Conservation (phyloP, 2,329 filamentous ascomycete genomes). For the Nemania sp. region DNA sequence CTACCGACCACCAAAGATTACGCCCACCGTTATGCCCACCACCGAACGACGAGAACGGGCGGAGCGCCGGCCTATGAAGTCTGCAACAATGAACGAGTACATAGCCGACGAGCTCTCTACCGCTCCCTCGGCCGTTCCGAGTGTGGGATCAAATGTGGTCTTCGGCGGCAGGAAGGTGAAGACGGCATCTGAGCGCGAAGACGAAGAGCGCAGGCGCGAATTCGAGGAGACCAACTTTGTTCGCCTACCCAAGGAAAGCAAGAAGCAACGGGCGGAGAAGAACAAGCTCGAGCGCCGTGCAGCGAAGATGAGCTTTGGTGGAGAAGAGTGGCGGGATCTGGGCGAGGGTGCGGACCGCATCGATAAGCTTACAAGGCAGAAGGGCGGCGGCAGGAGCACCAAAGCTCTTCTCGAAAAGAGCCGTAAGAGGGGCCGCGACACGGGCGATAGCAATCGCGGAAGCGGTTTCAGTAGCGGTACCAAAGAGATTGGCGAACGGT, state of each 20-base stretch:
- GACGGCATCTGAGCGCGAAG: slow-evolving; percentile 73
- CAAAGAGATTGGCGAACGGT: slow-evolving; percentile 70
- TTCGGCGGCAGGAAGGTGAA: slow-evolving; percentile 78
- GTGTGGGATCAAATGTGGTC: slow-evolving; percentile 87
- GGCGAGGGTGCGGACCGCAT: slow-evolving; percentile 87
- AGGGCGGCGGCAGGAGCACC: slow-evolving; percentile 58
- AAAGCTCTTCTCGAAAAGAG: slow-evolving; percentile 77
- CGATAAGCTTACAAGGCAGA: slow-evolving; percentile 76
- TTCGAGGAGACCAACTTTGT: slow-evolving; percentile 95
- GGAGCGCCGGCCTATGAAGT: slow-evolving; percentile 68
- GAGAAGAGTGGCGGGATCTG: slow-evolving; percentile 89
- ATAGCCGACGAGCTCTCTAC: slow-evolving; percentile 80
- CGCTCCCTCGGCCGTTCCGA: slow-evolving; percentile 82
- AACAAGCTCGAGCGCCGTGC: slow-evolving; percentile 53
- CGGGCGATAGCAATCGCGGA: slow-evolving; percentile 67
- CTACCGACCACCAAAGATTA: slow-evolving; percentile 87
- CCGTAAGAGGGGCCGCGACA: slow-evolving; percentile 75
- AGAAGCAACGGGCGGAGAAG: slow-evolving; percentile 78
- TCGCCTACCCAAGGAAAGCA: slow-evolving; percentile 81
- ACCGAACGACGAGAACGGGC: slow-evolving; percentile 64
- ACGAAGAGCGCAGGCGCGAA: slow-evolving; percentile 75
- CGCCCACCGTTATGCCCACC: slow-evolving; percentile 80
- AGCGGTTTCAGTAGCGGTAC: slow-evolving; percentile 55
- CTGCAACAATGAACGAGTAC: slow-evolving; percentile 89
- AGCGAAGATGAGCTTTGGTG: slow-evolving; percentile 72